Base-by-base conservation (phyloP, 768 basidiomycete species). In the Agrocybe pediades region DNA sequence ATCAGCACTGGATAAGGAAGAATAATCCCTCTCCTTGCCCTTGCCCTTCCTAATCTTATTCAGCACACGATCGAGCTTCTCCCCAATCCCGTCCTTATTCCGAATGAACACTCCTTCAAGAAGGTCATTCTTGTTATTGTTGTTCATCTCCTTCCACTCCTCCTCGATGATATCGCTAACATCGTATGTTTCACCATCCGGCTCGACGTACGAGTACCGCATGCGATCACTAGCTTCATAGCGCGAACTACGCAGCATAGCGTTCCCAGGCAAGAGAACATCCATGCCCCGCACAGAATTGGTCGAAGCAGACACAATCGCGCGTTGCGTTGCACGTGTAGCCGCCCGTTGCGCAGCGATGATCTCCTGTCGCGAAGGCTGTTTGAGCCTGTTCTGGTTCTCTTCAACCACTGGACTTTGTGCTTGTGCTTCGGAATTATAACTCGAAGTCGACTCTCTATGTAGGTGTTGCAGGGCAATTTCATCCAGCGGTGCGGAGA, bases 91-190 rank as follows among this genome's bases (percentile, higher is more conserved):
- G 41, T 86, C 86, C 56, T 76, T 80, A 49, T 79, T 81, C 24
- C 78, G 76, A 21, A 76, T 81, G 57, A 79, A 74, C 4, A 87
- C 84, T 17, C 85, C 84, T 63, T 88, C 84, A 33, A 93, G 69
- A 17, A 92, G 71, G 61, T 92, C 90, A 36, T 75, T 77, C 64
- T 46, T 56, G 25, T 79, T 76, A 25, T 74, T 64, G 39, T 60
- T 39, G 33, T 68, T 71, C 33, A 74, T 74, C 24, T 80, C 83
- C n/a, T 82, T 74, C 79, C 90, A 89, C 61, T 96, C 96, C 69
- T 91, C 85, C 65, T 95, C 93, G 43, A 98, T 81, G 46, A 97
- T 87, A 57, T 96, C 89, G 62, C 92, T 94, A 66, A 98, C 93
- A 68, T 98, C 96, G 63, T 87, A 90, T 0, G 88, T 89, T 71